Evolutionary conservation across 1,139 yeast genomes (phyloP).

Genomic region (Yamadazyma triangularis): DNA sequence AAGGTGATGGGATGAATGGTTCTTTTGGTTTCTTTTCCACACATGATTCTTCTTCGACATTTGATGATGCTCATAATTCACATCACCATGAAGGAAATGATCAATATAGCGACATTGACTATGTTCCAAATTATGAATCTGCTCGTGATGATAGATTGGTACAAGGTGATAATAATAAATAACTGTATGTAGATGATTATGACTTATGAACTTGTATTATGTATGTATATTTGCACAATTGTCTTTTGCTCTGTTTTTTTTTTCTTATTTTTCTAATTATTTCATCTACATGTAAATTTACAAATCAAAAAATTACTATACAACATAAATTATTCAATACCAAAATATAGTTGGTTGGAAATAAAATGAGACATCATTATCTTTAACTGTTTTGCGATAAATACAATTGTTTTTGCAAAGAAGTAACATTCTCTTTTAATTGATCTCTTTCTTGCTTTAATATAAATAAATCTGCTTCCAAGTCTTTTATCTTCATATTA

Average conservation of each 20-base stretch:
- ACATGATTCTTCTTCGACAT: conserved; percentile 5
- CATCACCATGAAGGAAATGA: too few relatives aligned
- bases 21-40: conserved; percentile 12
- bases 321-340: too few relatives aligned
- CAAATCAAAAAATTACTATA: too few relatives aligned
- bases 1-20: conserved; percentile 1
- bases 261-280: too few relatives aligned
- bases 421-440: conserved; percentile 58
- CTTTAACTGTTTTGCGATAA: conserved; percentile 16
- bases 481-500: conserved; percentile 72
- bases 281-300: too few relatives aligned
- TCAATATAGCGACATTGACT: conserved; percentile 25
- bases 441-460: conserved; percentile 82
- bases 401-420: conserved; percentile 55
- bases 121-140: conserved; percentile 36
- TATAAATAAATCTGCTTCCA: conserved; percentile 79
- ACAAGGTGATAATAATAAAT: conserved; percentile 1
- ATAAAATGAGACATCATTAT: too few relatives aligned
- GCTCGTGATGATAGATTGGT: conserved; percentile 24
- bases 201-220: conserved; percentile 4
- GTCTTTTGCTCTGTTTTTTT: not conserved
- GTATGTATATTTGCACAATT: conserved; percentile 1
- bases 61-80: conserved; percentile 9
- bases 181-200: not conserved
- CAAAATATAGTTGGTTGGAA: too few relatives aligned